Base-by-base conservation (phyloP, 352 stramenopile species). In the Pythium plurisporium region DNA sequence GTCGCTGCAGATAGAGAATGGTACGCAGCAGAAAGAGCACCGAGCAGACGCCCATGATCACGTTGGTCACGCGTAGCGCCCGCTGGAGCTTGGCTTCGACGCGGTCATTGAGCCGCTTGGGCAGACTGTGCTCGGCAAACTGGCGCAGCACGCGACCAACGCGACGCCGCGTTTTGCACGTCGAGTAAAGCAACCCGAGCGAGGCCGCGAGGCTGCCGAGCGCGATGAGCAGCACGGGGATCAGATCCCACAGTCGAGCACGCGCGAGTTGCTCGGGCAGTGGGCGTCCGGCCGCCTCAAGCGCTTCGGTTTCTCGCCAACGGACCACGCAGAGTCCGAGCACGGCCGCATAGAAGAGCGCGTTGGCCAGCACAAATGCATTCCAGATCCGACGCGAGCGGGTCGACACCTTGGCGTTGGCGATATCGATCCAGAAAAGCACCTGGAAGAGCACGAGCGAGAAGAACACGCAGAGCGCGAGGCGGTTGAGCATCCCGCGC, bases 351-450 rank as follows among this genome's bases (percentile, higher is more conserved):
- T 94, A 94, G 51, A 94, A 90, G 22, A 86, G 51, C 7, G 72
- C 72, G 55, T 94, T 94, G 25, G 79, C 70, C 33, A 85, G 31
- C 10, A 87, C 34, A 40, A 91, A 94, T 10, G 77, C 67, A 37
- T 82, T 62, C 84, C 84, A 94, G 55, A 94, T 86, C 33, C 82
- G 79, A 19, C 72, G 72, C 10, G 84, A 94, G 44, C 84, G 76
- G 6, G 62, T 63, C 33, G 82, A 92, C 33, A 87, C 55, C 61
- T 88, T 87, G 9, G 84, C 79, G 62, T 94, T 94, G 46, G 80
- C 80, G 49, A 94, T 91, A 67, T 94, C 84, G 55, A 94, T 70
- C 84, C 84, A 94, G 40, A 91, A 86, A 31, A 94, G 69, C 55
- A 89, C 86, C 49, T 94, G 82, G 69, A 92, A 91, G 30, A 91